Evolutionary conservation across 2,329 filamentous ascomycete genomes (phyloP).

Genomic region (Akanthomyces uredinophilus): DNA sequence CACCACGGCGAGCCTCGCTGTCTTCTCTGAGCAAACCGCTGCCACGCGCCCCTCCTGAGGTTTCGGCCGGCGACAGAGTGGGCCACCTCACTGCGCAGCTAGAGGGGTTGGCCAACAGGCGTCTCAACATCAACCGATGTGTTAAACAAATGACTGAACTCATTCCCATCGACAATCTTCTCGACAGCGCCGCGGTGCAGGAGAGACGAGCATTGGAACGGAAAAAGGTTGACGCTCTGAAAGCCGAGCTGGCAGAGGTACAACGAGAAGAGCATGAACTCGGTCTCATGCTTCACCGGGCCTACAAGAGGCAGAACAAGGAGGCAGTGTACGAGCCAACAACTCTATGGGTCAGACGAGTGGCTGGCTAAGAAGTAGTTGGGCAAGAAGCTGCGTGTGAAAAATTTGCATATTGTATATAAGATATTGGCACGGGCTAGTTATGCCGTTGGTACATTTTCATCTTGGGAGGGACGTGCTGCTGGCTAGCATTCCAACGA

Average conservation of each 20-base stretch:
- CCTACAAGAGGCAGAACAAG: constrained; percentile 69
- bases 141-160: constrained; percentile 75
- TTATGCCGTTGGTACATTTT: neutral
- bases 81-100: constrained; percentile 62
- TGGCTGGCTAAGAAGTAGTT: constrained; percentile 49
- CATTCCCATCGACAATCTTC: constrained; percentile 65
- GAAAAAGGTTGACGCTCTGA: constrained; percentile 61
- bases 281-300: constrained; percentile 67
- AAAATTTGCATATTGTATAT: constrained; percentile 2
- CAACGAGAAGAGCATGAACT: constrained; percentile 73
- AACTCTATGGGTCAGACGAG: constrained; percentile 71
- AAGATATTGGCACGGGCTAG: neutral
- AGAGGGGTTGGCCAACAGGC: constrained; percentile 59
- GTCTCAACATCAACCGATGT: constrained; percentile 64
- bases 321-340: constrained; percentile 60
- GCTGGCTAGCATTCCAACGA: neutral
- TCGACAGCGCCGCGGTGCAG: constrained; percentile 60
- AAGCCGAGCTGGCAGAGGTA: constrained; percentile 65
- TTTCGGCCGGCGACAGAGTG: constrained; percentile 57
- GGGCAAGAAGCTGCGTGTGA: neutral
- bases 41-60: constrained; percentile 57
- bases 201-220: constrained; percentile 53
- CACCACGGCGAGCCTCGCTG: constrained; percentile 21
- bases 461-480: neutral
- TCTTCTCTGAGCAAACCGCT: constrained; percentile 52